Evolutionary conservation across 2,329 filamentous ascomycete genomes (phyloP).

Genomic region (Balansia obtecta): DNA sequence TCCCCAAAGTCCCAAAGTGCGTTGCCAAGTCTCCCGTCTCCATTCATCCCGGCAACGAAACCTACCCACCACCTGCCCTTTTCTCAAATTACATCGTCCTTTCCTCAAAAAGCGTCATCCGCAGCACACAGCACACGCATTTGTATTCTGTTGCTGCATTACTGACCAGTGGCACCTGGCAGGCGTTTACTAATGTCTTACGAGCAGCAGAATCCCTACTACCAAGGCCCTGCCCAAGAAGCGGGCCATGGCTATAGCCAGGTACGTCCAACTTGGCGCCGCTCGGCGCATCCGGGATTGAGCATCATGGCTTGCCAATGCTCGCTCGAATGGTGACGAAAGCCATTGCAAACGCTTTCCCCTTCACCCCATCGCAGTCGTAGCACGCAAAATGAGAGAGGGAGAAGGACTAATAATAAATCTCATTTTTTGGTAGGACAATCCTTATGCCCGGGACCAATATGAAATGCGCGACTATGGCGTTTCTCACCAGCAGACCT

Average conservation of each 20-base stretch:
- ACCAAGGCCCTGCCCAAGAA: conserved; percentile 11
- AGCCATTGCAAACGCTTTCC: too few relatives aligned
- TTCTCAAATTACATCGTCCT: conserved; percentile 5
- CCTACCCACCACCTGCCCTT: not conserved
- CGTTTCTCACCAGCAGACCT: conserved; percentile 15
- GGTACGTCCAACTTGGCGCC: conserved; percentile 3
- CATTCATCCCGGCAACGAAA: not conserved
- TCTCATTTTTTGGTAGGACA: not conserved
- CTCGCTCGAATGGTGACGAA: too few relatives aligned
- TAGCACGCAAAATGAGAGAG: too few relatives aligned
- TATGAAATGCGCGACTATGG: conserved; percentile 44
- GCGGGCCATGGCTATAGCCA: conserved; percentile 9
- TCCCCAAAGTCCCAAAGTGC: too few relatives aligned
- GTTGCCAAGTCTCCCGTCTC: not conserved
- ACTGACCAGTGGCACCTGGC: not conserved
- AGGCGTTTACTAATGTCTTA: conserved; percentile 12
- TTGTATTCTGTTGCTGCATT: not conserved
- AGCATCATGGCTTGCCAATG: not conserved
- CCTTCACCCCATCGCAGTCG: not conserved
- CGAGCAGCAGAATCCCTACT: conserved; percentile 13
- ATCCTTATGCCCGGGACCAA: conserved; percentile 21
- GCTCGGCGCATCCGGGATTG: not conserved
- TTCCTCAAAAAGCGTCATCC: not conserved
- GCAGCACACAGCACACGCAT: not conserved
- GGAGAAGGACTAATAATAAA: not conserved